These are phyloP conservation scores for Trypanosoma vivax DNA, from an alignment of 208 protist genomes.

Conservation along the genomic window DNA sequence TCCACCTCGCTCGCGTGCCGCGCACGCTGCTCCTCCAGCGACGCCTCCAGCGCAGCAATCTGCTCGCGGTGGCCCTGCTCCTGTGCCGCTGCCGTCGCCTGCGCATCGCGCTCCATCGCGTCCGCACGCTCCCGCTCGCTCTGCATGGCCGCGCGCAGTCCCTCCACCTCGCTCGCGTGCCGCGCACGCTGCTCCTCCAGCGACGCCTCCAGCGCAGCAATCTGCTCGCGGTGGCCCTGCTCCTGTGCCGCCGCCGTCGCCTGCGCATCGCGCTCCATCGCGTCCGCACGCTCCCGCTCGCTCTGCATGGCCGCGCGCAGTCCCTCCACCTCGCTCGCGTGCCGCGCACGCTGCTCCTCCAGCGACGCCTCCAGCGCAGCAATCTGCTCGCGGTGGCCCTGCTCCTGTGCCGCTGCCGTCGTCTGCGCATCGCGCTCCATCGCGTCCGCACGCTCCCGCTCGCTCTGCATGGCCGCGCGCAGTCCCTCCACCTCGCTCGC, in stretches of 20 bases:
- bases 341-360: too few species aligned
- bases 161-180: conserved; percentile 8
- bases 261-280: not conserved
- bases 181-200: conserved; percentile 14
- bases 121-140: conserved; percentile 10
- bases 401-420: too few species aligned
- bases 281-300: conserved; percentile 11
- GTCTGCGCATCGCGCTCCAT: too few species aligned
- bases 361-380: too few species aligned
- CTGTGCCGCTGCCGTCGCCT: not conserved
- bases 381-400: too few species aligned
- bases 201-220: conserved; percentile 1
- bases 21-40: too few species aligned
- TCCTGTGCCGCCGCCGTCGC: conserved; percentile 6
- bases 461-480: too few species aligned
- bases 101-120: not conserved
- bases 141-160: not conserved
- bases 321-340: conserved; percentile 1
- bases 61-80: not conserved
- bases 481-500: too few species aligned
- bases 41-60: not conserved
- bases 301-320: not conserved
- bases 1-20: too few species aligned
- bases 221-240: conserved; percentile 17
- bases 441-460: too few species aligned